phyloP scores from a whole-genome alignment of 345 rosid genomes.

The Chamaenerion angustifolium region DNA sequence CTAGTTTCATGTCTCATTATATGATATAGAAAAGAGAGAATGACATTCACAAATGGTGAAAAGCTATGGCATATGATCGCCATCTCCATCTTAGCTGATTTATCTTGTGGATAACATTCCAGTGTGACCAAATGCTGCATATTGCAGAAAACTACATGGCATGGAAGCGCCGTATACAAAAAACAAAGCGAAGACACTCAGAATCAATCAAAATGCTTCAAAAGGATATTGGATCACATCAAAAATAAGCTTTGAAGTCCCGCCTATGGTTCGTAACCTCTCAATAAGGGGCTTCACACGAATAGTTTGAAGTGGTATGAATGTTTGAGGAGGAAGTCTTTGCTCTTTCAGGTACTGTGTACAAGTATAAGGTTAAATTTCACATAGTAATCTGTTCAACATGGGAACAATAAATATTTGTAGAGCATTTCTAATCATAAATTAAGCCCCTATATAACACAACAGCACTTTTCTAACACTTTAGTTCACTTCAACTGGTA shows the following conservation, averaged over 20 bases:
- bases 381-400: not conserved
- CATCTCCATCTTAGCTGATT: too few species aligned
- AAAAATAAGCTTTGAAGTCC: constrained; percentile 67
- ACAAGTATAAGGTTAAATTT: constrained; percentile 6
- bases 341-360: constrained; percentile 93
- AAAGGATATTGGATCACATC: constrained; percentile 97
- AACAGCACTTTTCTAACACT: too few species aligned
- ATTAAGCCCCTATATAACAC: too few species aligned
- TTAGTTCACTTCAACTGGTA: too few species aligned
- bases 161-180: not conserved
- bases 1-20: too few species aligned
- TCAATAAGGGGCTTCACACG: constrained; percentile 83
- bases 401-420: too few species aligned
- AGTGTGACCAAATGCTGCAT: too few species aligned
- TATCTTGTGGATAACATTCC: too few species aligned
- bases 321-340: constrained; percentile 98
- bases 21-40: too few species aligned
- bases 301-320: constrained; percentile 88
- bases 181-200: not conserved
- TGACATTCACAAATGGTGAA: too few species aligned
- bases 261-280: constrained; percentile 68
- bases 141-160: not conserved
- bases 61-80: too few species aligned
- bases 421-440: too few species aligned
- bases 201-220: constrained; percentile 2